Evolutionary conservation across 345 rosid genomes (phyloP).

Genomic region (Sisymbrium irio): DNA sequence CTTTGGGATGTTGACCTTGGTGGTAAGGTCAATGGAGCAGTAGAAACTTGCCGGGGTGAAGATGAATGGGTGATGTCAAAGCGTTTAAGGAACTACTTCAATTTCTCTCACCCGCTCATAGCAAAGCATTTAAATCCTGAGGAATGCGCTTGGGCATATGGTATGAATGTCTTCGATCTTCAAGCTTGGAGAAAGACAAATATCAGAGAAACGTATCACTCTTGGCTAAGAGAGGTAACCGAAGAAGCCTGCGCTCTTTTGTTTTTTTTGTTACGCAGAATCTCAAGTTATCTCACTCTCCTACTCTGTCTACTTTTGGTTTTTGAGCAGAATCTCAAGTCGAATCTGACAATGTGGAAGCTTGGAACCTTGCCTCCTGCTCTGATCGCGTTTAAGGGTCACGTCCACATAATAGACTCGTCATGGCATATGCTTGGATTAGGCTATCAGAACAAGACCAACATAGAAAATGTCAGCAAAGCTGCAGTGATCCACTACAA

Average conservation of each 20-base stretch:
- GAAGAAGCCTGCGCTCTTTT: background rate
- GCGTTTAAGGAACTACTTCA: constrained; percentile 93
- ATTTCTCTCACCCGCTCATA: constrained; percentile 95
- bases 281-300: constrained; percentile 4
- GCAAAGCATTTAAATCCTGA: constrained; percentile 76
- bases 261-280: background rate
- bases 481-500: constrained; percentile 97
- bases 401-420: constrained; percentile 74
- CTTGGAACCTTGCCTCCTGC: constrained; percentile 99
- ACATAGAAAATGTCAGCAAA: constrained; percentile 54
- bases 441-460: constrained; percentile 86
- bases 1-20: constrained; percentile 89
- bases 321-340: constrained; percentile 70
- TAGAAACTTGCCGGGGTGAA: constrained; percentile 96
- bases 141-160: constrained; percentile 99
- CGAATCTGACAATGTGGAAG: constrained; percentile 93
- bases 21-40: constrained; percentile 98
- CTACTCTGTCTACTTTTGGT: constrained; percentile 10
- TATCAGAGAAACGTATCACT: constrained; percentile 90
- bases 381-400: constrained; percentile 88
- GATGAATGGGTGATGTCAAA: constrained; percentile 99
- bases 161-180: constrained; percentile 97
- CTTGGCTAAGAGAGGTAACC: constrained; percentile 89
- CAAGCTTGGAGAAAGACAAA: constrained; percentile 82
- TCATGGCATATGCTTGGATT: constrained; percentile 99